Percentiles rank a stretch among this genome's conserved stretches.
Evolutionary conservation across 208 protist species (phyloP).

Genomic region (Chromosphaera perkinsii): DNA sequence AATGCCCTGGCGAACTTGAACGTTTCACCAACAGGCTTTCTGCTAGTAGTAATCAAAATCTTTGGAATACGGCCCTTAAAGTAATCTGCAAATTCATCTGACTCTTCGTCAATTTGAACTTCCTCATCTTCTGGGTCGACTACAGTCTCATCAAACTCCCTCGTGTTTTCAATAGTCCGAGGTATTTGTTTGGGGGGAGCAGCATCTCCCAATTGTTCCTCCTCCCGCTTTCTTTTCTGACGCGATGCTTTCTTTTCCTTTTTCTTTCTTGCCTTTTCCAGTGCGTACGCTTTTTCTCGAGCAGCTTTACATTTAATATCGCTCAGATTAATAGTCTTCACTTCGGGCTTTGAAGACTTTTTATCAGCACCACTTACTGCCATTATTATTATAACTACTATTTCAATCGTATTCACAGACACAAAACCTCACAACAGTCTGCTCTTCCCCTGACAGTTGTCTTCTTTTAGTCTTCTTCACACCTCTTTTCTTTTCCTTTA

Average conservation of each 20-base stretch:
- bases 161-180: conserved; percentile 66
- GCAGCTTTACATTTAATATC: conserved; percentile 17
- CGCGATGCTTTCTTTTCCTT: conserved; percentile 60
- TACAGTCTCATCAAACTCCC: conserved; percentile 66
- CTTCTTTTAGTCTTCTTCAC: too few species aligned
- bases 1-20: conserved; percentile 57
- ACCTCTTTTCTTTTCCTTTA: too few species aligned
- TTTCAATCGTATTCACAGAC: too few species aligned
- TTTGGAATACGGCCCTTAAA: conserved; percentile 61
- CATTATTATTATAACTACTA: too few species aligned
- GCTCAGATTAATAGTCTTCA: conserved; percentile 2
- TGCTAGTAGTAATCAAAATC: conserved; percentile 60
- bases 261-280: conserved; percentile 18
- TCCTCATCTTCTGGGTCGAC: conserved; percentile 66
- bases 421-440: too few species aligned
- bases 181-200: conserved; percentile 37
- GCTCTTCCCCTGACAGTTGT: too few species aligned
- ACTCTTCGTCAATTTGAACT: conserved; percentile 54
- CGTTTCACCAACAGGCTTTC: conserved; percentile 31
- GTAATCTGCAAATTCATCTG: conserved; percentile 66
- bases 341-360: too few species aligned
- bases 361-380: too few species aligned
- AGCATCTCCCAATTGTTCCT: conserved; percentile 26
- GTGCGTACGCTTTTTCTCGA: conserved; percentile 3
- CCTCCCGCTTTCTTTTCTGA: conserved; percentile 26